Percentiles rank a stretch among this genome's conserved stretches.
These are phyloP conservation scores for Erigeron philadelphicus DNA, from an alignment of 140 eudicot genomes.

Conservation along the genomic window DNA sequence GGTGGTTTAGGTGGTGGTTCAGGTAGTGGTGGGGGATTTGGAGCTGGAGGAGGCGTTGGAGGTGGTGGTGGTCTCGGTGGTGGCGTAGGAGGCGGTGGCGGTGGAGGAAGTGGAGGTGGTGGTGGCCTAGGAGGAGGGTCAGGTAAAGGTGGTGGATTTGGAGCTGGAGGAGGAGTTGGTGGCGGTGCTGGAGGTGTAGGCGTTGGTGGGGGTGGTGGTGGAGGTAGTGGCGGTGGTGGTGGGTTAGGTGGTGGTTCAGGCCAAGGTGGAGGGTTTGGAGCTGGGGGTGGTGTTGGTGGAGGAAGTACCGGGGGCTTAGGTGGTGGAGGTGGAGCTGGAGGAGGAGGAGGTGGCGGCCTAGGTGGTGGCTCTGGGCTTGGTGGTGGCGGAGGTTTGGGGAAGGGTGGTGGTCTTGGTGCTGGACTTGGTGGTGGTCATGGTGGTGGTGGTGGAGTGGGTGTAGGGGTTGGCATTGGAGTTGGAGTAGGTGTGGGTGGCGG, in stretches of 20 bases:
- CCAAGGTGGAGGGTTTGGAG: constrained; percentile 25
- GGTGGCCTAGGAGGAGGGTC: constrained; percentile 44
- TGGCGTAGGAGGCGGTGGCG: constrained; percentile 41
- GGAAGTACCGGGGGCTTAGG: constrained; percentile 37
- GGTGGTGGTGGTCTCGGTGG: constrained; percentile 34
- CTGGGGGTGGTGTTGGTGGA: constrained; percentile 34
- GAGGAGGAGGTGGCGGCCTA: constrained; percentile 32
- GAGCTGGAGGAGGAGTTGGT: constrained; percentile 42
- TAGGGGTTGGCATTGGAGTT: constrained; percentile 20
- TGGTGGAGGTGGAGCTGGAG: constrained; percentile 36
- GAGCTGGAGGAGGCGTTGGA: constrained; percentile 47
- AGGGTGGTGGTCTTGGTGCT: constrained; percentile 22
- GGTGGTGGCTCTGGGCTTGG: constrained; percentile 36
- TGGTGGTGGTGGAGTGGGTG: constrained; percentile 17
- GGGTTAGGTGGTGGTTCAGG: constrained; percentile 25
- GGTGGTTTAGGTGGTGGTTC: constrained; percentile 41
- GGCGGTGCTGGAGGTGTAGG: constrained; percentile 36
- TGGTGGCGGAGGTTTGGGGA: constrained; percentile 32
- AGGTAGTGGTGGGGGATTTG: constrained; percentile 39
- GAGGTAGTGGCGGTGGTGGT: constrained; percentile 34
- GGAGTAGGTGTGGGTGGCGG: neutral
- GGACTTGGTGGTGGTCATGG: constrained; percentile 16
- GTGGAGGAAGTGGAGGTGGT: constrained; percentile 50
- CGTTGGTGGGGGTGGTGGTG: constrained; percentile 34
- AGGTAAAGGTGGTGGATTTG: constrained; percentile 35